phyloP scores from a whole-genome alignment of 495 filamentous ascomycete genomes.

The Parathielavia appendiculata region DNA sequence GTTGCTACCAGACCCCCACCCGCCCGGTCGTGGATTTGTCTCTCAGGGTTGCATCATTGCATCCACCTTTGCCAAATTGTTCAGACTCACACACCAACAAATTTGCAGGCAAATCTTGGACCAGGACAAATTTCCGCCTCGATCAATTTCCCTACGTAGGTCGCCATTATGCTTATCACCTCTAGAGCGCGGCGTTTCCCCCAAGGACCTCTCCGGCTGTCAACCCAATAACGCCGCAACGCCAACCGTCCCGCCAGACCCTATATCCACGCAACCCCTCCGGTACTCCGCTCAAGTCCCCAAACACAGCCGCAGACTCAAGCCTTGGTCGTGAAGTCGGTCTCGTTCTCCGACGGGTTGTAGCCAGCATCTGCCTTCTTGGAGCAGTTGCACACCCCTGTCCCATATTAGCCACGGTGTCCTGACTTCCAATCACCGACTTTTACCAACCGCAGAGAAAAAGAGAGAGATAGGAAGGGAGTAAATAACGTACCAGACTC shows the following conservation, averaged over 20 bases:
- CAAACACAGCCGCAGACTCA: slow-evolving; percentile 16
- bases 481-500: slow-evolving; percentile 54
- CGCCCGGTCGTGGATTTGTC: too few species aligned
- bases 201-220: too few species aligned
- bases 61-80: too few species aligned
- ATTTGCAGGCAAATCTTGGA: neutral
- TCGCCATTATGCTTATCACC: neutral
- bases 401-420: neutral
- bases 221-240: neutral
- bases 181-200: neutral
- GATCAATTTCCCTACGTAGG: neutral
- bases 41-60: too few species aligned
- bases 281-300: neutral
- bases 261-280: neutral
- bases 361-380: slow-evolving; percentile 54
- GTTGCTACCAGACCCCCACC: too few species aligned
- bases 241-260: neutral
- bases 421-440: too few species aligned
- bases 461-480: neutral
- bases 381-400: slow-evolving; percentile 80
- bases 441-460: neutral
- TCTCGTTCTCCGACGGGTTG: slow-evolving; percentile 56
- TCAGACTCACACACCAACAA: too few species aligned
- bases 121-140: neutral
- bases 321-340: slow-evolving; percentile 71